Conservation (phyloP, 106 monocot species). For the Dioscorea zingiberensis region DNA sequence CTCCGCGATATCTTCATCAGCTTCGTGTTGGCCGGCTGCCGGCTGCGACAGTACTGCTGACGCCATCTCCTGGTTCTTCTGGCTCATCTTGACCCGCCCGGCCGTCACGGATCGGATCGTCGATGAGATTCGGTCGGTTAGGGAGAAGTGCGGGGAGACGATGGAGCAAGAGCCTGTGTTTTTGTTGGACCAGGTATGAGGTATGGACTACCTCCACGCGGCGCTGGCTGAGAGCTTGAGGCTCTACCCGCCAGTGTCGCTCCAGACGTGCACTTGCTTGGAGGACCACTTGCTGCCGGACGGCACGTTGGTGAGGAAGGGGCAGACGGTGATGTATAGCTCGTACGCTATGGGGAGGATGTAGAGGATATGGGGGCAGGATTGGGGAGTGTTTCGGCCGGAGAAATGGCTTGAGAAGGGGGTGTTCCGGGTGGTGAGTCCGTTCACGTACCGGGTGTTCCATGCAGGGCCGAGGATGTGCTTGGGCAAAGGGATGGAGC, state of each 20-base stretch:
- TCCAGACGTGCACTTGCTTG: neutral
- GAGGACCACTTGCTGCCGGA: slow-evolving; percentile 3
- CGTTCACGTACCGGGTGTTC: neutral
- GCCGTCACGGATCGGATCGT: neutral
- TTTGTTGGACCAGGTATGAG: neutral
- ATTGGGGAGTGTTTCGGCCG: neutral
- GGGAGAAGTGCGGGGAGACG: neutral
- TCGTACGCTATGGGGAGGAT: neutral
- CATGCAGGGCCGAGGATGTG: neutral
- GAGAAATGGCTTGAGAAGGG: neutral
- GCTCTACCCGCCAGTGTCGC: slow-evolving; percentile 1
- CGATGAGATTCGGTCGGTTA: neutral
- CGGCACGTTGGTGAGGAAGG: neutral
- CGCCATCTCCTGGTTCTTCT: neutral
- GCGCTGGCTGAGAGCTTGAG: slow-evolving; percentile 2
- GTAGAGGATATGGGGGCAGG: neutral
- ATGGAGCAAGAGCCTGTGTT: neutral
- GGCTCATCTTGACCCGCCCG: neutral
- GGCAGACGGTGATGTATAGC: neutral
- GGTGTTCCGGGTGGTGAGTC: neutral
- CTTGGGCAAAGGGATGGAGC: neutral
- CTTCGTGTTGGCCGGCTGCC: neutral
- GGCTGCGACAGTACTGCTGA: neutral
- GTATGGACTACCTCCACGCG: slow-evolving; percentile 2
- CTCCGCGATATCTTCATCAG: neutral